Percentiles rank a stretch among this genome's conserved stretches.
phyloP scores from a whole-genome alignment of 192 early-diverging fungal species.

The Podila horticola region DNA sequence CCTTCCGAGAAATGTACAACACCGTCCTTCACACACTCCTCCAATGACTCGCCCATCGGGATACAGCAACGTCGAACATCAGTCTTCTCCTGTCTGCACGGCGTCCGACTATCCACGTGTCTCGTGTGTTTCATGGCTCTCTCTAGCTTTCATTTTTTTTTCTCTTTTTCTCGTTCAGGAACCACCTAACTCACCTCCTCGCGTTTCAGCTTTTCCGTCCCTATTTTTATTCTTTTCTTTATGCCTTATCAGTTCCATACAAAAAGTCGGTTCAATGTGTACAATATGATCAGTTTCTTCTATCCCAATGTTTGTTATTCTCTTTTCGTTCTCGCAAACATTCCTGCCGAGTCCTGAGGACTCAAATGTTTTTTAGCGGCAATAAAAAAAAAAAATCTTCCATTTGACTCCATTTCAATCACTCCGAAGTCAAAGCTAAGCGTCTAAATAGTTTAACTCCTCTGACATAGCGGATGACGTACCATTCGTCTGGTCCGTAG shows the following conservation, averaged over 20 bases:
- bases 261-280: background rate
- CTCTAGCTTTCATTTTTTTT: background rate
- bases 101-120: background rate
- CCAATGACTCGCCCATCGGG: no score
- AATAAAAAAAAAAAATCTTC: background rate
- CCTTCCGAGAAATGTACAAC: no score
- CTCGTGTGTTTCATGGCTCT: background rate
- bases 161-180: background rate
- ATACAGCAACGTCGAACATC: conserved; percentile 30
- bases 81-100: background rate
- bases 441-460: no score
- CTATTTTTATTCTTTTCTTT: conserved; percentile 20
- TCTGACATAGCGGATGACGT: no score
- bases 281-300: conserved; percentile 2
- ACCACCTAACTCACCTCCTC: background rate
- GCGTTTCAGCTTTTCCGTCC: no score
- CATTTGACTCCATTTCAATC: no score
- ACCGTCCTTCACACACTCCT: no score
- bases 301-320: background rate
- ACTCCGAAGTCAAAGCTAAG: no score
- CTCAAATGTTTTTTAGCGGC: background rate
- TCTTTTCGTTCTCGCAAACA: background rate
- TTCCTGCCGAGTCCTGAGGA: background rate
- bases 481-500: no score
- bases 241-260: background rate